Conservation (phyloP, 2,329 filamentous ascomycete genomes). For the Fusarium camptoceras region DNA sequence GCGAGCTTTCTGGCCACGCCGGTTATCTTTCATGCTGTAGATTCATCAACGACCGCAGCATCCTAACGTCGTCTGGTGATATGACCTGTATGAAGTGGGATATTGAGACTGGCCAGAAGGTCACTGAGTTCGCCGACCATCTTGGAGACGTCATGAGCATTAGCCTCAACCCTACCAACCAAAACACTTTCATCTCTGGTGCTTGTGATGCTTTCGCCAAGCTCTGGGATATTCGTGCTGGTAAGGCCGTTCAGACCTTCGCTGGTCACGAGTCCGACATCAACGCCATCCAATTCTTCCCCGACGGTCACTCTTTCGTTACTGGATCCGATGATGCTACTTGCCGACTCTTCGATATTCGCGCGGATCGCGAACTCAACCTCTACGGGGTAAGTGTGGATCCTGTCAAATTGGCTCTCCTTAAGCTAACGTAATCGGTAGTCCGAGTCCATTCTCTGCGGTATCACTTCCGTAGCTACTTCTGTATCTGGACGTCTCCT, state of each 20-base stretch:
- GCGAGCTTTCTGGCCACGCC: conserved; percentile 95
- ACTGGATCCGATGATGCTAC: conserved; percentile 98
- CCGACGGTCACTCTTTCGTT: conserved; percentile 97
- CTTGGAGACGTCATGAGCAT: conserved; percentile 99
- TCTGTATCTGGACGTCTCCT: conserved; percentile 95
- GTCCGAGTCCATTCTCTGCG: conserved; percentile 97
- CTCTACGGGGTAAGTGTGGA: conserved; percentile 71
- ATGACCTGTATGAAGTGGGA: conserved; percentile 99
- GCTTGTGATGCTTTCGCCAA: conserved; percentile 99
- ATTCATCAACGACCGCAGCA: conserved; percentile 98
- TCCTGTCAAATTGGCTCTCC: conserved; percentile 13
- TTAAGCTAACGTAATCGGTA: conserved; percentile 54
- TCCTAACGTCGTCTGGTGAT: conserved; percentile 96
- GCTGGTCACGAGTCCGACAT: conserved; percentile 98
- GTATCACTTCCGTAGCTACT: conserved; percentile 97
- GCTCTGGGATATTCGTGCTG: conserved; percentile 97
- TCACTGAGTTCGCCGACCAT: conserved; percentile 98
- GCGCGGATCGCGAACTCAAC: conserved; percentile 84
- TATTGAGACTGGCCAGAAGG: conserved; percentile 96
- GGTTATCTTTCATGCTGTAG: conserved; percentile 98
- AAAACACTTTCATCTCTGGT: conserved; percentile 99
- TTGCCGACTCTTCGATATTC: conserved; percentile 96
- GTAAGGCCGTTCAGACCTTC: conserved; percentile 98
- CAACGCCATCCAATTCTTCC: conserved; percentile 99
- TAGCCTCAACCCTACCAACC: conserved; percentile 98